A percentile compares a stretch with the other conserved stretches of the same genome.
Evolutionary conservation across 2,329 filamentous ascomycete genomes (phyloP).

Genomic region (Rutstroemia sp.): DNA sequence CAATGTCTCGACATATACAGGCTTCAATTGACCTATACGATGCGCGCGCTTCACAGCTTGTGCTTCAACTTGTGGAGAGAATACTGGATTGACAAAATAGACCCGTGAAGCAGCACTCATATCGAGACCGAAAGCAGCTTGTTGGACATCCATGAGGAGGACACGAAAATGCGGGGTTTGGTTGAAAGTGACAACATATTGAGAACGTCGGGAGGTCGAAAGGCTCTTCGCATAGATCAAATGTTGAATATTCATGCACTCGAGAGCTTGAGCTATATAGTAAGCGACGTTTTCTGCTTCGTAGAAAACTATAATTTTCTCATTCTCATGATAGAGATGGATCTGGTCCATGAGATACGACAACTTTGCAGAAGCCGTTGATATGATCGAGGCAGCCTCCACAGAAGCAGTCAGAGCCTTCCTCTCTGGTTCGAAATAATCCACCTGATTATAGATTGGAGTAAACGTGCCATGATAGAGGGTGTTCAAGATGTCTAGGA

Average conservation of each 20-base stretch:
- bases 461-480: no score
- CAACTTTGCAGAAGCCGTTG: slow-evolving; percentile 79
- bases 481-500: no score
- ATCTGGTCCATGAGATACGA: slow-evolving; percentile 77
- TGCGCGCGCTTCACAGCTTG: slow-evolving; percentile 89
- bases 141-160: slow-evolving; percentile 82
- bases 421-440: slow-evolving; percentile 11
- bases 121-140: slow-evolving; percentile 83
- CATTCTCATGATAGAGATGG: slow-evolving; percentile 55
- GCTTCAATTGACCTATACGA: slow-evolving; percentile 73
- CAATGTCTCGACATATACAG: slow-evolving; percentile 79
- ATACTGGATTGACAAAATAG: slow-evolving; percentile 83
- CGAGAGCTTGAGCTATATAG: slow-evolving; percentile 76
- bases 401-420: background rate
- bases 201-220: slow-evolving; percentile 52
- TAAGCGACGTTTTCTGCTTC: slow-evolving; percentile 81
- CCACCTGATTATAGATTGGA: slow-evolving; percentile 8
- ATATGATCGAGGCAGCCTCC: slow-evolving; percentile 39
- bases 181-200: slow-evolving; percentile 77
- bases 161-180: slow-evolving; percentile 42
- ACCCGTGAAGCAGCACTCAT: slow-evolving; percentile 76
- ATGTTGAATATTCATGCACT: slow-evolving; percentile 57
- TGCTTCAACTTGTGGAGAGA: slow-evolving; percentile 76
- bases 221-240: slow-evolving; percentile 63
- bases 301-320: slow-evolving; percentile 92